A percentile compares a stretch with the other conserved stretches of the same genome.
phyloP scores from a whole-genome alignment of 176 grass and related monocot species.

The Lolium perenne region DNA sequence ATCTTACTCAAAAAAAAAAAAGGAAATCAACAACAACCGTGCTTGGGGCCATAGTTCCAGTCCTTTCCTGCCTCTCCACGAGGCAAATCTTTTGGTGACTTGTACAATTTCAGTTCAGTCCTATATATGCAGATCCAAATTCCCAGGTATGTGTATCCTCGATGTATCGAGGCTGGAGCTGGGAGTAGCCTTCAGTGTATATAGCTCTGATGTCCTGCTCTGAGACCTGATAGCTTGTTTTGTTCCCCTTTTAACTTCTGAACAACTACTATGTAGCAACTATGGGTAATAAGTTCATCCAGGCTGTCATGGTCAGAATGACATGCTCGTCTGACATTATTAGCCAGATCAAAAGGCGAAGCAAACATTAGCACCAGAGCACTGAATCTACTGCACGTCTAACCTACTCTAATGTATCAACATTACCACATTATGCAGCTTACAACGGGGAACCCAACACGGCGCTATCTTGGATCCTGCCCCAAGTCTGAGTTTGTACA shows the following conservation, averaged over 20 bases:
- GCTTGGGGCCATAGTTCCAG: too few relatives aligned
- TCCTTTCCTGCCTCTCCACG: too few relatives aligned
- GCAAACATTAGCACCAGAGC: slow-evolving; percentile 1
- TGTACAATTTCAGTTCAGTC: too few relatives aligned
- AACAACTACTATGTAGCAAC: not conserved
- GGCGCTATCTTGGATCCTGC: not conserved
- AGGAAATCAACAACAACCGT: too few relatives aligned
- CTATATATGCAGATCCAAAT: too few relatives aligned
- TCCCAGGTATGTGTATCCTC: too few relatives aligned
- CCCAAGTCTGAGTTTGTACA: slow-evolving; percentile 2
- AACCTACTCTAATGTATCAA: not conserved
- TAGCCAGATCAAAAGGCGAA: not conserved
- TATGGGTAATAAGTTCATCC: not conserved
- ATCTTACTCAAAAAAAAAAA: too few relatives aligned
- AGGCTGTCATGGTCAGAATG: not conserved
- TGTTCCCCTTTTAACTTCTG: not conserved
- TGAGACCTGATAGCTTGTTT: not conserved
- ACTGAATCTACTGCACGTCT: not conserved
- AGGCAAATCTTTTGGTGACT: too few relatives aligned
- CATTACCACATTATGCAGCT: not conserved
- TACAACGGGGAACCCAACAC: not conserved
- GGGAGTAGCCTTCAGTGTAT: not conserved
- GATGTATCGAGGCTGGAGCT: not conserved
- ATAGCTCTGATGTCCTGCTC: not conserved
- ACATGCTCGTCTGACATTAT: not conserved